Conservation (phyloP, 768 basidiomycete genomes). For the Hygrophoropsis aurantiaca region DNA sequence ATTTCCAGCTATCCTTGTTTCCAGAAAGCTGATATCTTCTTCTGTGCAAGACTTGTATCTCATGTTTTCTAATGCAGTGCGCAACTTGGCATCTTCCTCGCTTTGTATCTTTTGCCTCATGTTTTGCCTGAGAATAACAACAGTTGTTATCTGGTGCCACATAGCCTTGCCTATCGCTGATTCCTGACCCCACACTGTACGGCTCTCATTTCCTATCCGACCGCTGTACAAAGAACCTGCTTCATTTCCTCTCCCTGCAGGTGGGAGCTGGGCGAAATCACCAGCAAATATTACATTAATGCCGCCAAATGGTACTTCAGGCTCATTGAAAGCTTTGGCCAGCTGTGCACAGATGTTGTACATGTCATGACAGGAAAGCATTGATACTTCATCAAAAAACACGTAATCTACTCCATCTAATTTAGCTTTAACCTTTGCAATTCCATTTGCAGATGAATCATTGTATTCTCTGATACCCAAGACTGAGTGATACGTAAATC, state of each 20-base stretch:
- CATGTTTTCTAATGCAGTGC: slow-evolving; percentile 35
- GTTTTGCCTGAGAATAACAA: too few relatives aligned
- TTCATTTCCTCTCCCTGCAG: too few relatives aligned
- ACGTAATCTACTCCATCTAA: slow-evolving; percentile 33
- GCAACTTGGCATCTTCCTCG: slow-evolving; percentile 22
- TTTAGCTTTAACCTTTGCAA: too few relatives aligned
- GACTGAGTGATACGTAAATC: slow-evolving; percentile 37
- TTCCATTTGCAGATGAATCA: neutral
- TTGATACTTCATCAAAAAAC: slow-evolving; percentile 45
- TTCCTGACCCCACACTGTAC: too few relatives aligned
- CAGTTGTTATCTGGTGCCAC: too few relatives aligned
- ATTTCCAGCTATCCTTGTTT: slow-evolving; percentile 18
- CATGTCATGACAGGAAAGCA: slow-evolving; percentile 36
- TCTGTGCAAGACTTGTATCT: slow-evolving; percentile 37
- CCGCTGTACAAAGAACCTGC: too few relatives aligned
- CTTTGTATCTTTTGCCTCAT: slow-evolving; percentile 31
- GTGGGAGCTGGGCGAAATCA: too few relatives aligned
- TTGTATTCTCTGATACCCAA: slow-evolving; percentile 24
- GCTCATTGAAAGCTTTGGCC: slow-evolving; percentile 13
- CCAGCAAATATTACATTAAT: too few relatives aligned
- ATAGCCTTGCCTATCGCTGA: too few relatives aligned
- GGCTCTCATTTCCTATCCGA: too few relatives aligned
- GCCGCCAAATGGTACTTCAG: slow-evolving; percentile 32
- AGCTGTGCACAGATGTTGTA: slow-evolving; percentile 28
- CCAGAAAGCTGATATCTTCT: slow-evolving; percentile 37